Percentiles rank a stretch among this genome's conserved stretches.
Evolutionary conservation across 1,284 basidiomycete genomes (phyloP).

Genomic region (Agroathelia rolfsii): DNA sequence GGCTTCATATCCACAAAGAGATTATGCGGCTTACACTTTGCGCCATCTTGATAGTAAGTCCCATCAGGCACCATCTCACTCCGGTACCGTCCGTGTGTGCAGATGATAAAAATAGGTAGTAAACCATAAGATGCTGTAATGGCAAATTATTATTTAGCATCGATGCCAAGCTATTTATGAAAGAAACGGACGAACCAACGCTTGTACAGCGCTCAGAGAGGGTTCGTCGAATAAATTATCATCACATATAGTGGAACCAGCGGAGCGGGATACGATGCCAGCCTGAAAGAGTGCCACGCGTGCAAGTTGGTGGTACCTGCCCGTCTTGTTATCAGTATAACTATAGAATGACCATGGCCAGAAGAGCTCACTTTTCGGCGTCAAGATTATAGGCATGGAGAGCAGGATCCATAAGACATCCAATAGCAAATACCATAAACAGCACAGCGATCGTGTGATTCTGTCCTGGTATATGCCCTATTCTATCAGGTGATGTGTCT

Average conservation of each 20-base stretch:
- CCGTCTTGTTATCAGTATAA: too few relatives aligned
- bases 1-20: conserved; percentile 2
- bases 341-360: too few relatives aligned
- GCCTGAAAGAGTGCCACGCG: conserved; percentile 64
- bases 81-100: conserved; percentile 63
- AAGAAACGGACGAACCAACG: conserved; percentile 38
- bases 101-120: conserved; percentile 66
- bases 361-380: conserved; percentile 70
- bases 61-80: conserved; percentile 70
- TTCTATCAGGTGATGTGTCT: too few relatives aligned
- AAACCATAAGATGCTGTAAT: conserved; percentile 63
- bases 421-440: conserved; percentile 70
- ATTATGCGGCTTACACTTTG: conserved; percentile 52
- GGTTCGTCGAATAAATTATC: conserved; percentile 65
- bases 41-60: conserved; percentile 65
- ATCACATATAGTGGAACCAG: too few relatives aligned
- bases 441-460: conserved; percentile 63
- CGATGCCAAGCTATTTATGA: conserved; percentile 9
- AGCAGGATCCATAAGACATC: conserved; percentile 56
- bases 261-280: too few relatives aligned
- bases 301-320: conserved; percentile 67
- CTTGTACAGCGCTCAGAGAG: conserved; percentile 61
- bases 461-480: too few relatives aligned
- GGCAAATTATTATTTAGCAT: not conserved
- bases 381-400: conserved; percentile 61